Base-by-base conservation (phyloP, 805 yeast genomes). In the Lipomyces sp. region DNA sequence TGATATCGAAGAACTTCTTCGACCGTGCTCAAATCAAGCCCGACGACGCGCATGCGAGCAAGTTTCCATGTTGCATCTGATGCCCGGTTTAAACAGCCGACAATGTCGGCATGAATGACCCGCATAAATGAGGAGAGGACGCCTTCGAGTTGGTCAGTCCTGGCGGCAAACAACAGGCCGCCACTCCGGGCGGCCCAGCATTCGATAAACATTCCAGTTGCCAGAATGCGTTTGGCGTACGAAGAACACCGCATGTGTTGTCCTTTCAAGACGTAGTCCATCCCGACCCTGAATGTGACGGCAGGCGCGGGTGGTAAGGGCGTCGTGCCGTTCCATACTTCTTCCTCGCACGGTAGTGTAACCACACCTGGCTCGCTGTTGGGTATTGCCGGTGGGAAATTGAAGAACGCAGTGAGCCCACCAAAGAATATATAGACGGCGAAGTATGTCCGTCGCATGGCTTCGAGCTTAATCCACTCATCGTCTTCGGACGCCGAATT, bases 321-420 rank as follows among this genome's bases (percentile, higher is more conserved):
- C 29, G 73, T 72, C 4, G 72, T 55, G 24, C 74, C 65, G 62
- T 72, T 72, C 79, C 79, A 77, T 13, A 73, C 65, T 4, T 61
- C 60, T 64, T 77, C 80, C 4, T 75, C 71, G 64, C 78, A 75
- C 5, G 80, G 80, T 37, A 77, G 66, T 18, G 69, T 63, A 13
- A 74, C 57, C 24, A 50, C 30, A 24, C 57, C 64, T 1, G 67
- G 71, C 35, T 65, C 69, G 39, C 60, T 55, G 63, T 67, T 71
- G 53, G 68, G 39, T 35, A 75, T 62, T 10, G 73, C 65, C 1
- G 75, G 67, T 8, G 76, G 73, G 54, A 74, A 75, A 59, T 75
- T 73, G 70, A 73, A 76, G 8, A 72, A 61, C 18, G 73, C 71
- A 1, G 76, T 69, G 60, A 77, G 66, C 24, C 74, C 71, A 4